A percentile compares a stretch with the other conserved stretches of the same genome.
Evolutionary conservation across 2,329 filamentous ascomycete species (phyloP).

Genomic region (Paramyrothecium sp.): DNA sequence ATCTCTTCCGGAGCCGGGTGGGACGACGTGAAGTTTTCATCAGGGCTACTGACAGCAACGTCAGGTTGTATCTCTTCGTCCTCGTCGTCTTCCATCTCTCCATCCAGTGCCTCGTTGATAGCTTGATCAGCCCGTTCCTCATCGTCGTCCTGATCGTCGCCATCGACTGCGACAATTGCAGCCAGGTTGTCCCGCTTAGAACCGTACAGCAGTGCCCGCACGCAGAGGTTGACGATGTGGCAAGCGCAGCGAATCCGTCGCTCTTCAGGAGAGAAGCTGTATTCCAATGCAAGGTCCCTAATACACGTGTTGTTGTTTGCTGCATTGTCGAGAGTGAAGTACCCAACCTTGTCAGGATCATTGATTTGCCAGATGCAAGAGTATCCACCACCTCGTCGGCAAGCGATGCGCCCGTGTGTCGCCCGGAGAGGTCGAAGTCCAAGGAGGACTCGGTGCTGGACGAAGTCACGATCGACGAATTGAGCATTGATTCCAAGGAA

Average conservation of each 20-base stretch:
- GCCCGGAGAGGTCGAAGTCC: too few species aligned
- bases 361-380: too few species aligned
- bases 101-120: not conserved
- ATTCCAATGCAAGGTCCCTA: not conserved
- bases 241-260: constrained; percentile 2
- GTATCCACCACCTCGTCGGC: too few species aligned
- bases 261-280: not conserved
- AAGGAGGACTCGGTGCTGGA: not conserved
- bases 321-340: constrained; percentile 1
- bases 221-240: not conserved
- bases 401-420: too few species aligned
- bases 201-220: constrained; percentile 1
- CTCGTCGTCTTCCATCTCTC: not conserved
- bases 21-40: too few species aligned
- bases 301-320: constrained; percentile 1
- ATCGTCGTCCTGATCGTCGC: not conserved
- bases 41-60: too few species aligned
- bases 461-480: not conserved
- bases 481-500: not conserved
- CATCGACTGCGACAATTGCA: not conserved
- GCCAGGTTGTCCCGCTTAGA: not conserved
- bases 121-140: not conserved
- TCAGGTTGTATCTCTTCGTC: not conserved
- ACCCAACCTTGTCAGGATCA: constrained; percentile 2
- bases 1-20: too few species aligned